phyloP scores from a whole-genome alignment of 2,329 filamentous ascomycete genomes.

The Nakataea oryzae region DNA sequence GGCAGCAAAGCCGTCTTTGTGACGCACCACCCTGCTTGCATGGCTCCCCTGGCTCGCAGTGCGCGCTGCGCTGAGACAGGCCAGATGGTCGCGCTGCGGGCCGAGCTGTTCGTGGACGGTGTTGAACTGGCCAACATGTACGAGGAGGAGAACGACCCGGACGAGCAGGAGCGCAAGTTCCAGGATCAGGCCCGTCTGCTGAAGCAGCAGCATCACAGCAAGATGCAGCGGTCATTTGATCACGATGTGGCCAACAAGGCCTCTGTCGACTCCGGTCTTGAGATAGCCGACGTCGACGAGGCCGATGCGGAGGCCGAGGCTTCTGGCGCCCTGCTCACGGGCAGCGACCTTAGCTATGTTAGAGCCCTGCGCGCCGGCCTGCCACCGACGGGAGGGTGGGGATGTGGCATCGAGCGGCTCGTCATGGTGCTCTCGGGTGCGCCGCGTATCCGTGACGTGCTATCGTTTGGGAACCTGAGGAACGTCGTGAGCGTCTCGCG shows the following conservation, averaged over 20 bases:
- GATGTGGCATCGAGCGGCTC: conserved; percentile 81
- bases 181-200: conserved; percentile 34
- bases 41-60: conserved; percentile 86
- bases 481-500: conserved; percentile 47
- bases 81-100: conserved; percentile 70
- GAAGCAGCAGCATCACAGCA: conserved; percentile 7
- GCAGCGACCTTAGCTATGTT: conserved; percentile 71
- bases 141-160: conserved; percentile 93
- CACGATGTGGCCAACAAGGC: conserved; percentile 32
- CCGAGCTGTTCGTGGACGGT: conserved; percentile 72
- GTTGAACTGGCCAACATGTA: conserved; percentile 95
- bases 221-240: conserved; percentile 12
- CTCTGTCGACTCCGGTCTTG: conserved; percentile 23
- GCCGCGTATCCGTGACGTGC: conserved; percentile 71
- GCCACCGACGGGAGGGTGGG: conserved; percentile 96
- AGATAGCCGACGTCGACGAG: conserved; percentile 18
- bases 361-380: conserved; percentile 78
- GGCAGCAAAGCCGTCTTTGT: conserved; percentile 62
- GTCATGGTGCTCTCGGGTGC: conserved; percentile 82
- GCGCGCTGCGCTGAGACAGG: conserved; percentile 57
- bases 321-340: conserved; percentile 23
- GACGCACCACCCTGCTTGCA: conserved; percentile 77
- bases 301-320: conserved; percentile 34
- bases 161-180: conserved; percentile 78
- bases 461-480: conserved; percentile 79